phyloP scores from a whole-genome alignment of 176 grass and related monocot species.

The sorghum (Sorghum bicolor) region DNA sequence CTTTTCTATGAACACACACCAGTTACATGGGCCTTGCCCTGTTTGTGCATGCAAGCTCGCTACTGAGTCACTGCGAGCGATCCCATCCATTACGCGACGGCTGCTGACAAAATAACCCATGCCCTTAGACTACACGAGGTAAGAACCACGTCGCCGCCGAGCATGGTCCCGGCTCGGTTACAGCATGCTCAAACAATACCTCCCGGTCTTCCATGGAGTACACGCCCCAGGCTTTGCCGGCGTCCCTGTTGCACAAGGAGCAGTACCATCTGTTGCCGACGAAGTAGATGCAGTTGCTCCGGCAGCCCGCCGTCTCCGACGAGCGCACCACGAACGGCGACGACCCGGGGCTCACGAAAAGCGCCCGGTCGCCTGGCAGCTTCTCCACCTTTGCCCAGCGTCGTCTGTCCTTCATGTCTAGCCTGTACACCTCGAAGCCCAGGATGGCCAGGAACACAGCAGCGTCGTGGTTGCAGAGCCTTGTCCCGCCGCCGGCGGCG shows the following conservation, averaged over 20 bases:
- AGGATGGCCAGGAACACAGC: background rate
- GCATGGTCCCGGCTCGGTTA: background rate
- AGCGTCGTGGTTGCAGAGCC: background rate
- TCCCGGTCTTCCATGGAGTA: background rate
- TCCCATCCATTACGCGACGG: too few relatives aligned
- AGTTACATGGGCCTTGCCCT: too few relatives aligned
- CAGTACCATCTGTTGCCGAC: background rate
- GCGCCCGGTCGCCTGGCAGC: background rate
- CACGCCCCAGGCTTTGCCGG: background rate
- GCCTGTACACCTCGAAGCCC: slow-evolving; percentile 2
- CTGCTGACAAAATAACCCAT: background rate
- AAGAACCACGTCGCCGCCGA: slow-evolving; percentile 3
- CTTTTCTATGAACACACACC: too few relatives aligned
- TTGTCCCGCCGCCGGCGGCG: background rate
- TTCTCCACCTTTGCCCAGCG: background rate
- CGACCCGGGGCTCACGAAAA: background rate
- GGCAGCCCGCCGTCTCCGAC: background rate
- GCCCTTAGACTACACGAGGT: background rate
- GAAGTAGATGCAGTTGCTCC: slow-evolving; percentile 17
- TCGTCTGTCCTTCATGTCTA: background rate
- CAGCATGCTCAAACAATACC: slow-evolving; percentile 8
- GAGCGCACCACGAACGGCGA: background rate
- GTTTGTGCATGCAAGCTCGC: too few relatives aligned
- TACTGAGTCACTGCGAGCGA: too few relatives aligned
- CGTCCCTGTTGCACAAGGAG: background rate